Base-by-base conservation (phyloP, 768 basidiomycete genomes). In the Tephrocybe sp. region DNA sequence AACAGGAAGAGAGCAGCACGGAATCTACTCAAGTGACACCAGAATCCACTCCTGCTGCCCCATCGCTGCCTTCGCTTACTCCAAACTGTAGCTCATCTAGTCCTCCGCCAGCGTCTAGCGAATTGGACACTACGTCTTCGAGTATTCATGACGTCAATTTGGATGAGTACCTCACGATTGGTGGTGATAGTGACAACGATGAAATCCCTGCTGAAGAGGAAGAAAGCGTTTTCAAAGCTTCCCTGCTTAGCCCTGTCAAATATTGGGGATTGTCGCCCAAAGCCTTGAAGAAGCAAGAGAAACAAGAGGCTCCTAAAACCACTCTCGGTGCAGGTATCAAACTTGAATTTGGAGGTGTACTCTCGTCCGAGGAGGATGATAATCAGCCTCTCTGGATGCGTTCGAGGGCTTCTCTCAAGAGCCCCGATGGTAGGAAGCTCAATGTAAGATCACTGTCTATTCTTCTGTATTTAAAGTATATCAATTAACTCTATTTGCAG, bases 61-160 rank as follows among this genome's bases (percentile, higher is more conserved):
- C 72, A 34, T 70, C 71, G 9, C 59, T 86, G 39, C 86, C 87
- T n/a, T 80, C 76, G 43, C 75, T 88, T 26, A 81, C 79, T 8
- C 82, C 85, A 0, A 82, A 81, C 60, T 63, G 71, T 35, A 82
- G 76, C 57, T 85, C 85, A 2, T 88, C 85, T 9, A 87, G 85
- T 59, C 84, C 85, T 1, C 78, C 78, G 31, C 71, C 68, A 43
- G 62, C 71, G 8, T 73, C 71, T 5, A 73, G 72, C 48, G 73
- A 75, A 35, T 60, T 69, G 51, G 72, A 70, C 38, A 53, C 66
- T 35, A 67, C 68, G 39, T 63, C 60, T 40, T 59, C 49, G 17
- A 16, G 26, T 38, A 23, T 38, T 10, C 52, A 51, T 12, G 55
- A 57, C 2, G 52, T 49, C 16, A 49, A 53, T 22, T 17, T 55